These are phyloP conservation scores for Ophidiomyces ophidiicola DNA, from an alignment of 2,329 filamentous ascomycete genomes.

Conservation along the genomic window DNA sequence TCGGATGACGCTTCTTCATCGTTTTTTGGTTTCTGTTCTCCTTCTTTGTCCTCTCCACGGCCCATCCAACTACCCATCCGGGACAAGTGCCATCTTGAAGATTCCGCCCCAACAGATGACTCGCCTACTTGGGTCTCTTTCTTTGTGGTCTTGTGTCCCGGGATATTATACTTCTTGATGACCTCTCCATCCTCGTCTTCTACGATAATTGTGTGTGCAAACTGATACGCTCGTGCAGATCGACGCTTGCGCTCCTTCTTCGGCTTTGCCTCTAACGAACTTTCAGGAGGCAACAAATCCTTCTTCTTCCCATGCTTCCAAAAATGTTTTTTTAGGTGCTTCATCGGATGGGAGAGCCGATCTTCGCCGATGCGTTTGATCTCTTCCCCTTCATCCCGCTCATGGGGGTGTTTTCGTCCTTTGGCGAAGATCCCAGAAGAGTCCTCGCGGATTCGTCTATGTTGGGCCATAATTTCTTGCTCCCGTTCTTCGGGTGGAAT, in stretches of 20 bases:
- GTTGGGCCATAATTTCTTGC: slow-evolving; percentile 44
- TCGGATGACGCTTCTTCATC: slow-evolving; percentile 25
- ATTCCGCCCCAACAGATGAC: slow-evolving; percentile 24
- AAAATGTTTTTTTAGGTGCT: slow-evolving; percentile 38
- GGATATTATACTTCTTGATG: slow-evolving; percentile 56
- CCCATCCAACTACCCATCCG: slow-evolving; percentile 52
- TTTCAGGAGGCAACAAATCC: slow-evolving; percentile 15
- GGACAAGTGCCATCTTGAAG: slow-evolving; percentile 39
- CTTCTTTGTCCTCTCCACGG: slow-evolving; percentile 28
- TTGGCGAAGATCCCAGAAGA: slow-evolving; percentile 35
- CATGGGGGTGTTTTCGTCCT: slow-evolving; percentile 33
- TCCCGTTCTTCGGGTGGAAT: slow-evolving; percentile 47
- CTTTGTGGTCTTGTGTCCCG: slow-evolving; percentile 25
- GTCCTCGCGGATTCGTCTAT: slow-evolving; percentile 44
- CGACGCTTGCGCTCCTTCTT: slow-evolving; percentile 34
- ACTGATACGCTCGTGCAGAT: slow-evolving; percentile 54
- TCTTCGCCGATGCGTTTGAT: slow-evolving; percentile 28
- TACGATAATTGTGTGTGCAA: slow-evolving; percentile 58
- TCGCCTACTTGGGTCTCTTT: slow-evolving; percentile 22
- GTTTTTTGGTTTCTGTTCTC: slow-evolving; percentile 21
- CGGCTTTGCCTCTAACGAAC: slow-evolving; percentile 13
- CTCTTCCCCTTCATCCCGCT: slow-evolving; percentile 36
- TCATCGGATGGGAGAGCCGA: slow-evolving; percentile 21
- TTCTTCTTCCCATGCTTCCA: slow-evolving; percentile 28
- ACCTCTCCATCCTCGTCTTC: slow-evolving; percentile 58